Percentiles rank a stretch among this genome's conserved stretches.
phyloP scores from a whole-genome alignment of 192 early-diverging fungal genomes.

The Obelidium mucronatum region DNA sequence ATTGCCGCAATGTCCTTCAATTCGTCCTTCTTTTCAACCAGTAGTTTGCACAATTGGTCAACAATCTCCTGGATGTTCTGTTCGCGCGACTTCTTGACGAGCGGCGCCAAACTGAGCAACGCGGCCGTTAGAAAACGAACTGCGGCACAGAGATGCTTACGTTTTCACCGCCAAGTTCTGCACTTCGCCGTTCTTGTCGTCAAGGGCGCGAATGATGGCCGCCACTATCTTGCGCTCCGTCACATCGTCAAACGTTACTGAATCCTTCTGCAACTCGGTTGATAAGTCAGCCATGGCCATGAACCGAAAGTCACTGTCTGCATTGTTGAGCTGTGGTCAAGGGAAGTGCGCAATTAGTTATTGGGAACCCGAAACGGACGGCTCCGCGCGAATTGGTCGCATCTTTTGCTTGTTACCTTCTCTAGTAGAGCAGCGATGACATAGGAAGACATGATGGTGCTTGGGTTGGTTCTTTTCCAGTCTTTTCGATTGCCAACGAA shows the following conservation, averaged over 20 bases:
- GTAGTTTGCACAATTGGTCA: constrained; percentile 71
- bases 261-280: constrained; percentile 70
- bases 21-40: constrained; percentile 65
- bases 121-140: constrained; percentile 34
- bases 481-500: no score
- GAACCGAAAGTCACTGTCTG: constrained; percentile 85
- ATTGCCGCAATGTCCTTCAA: constrained; percentile 85
- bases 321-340: constrained; percentile 51
- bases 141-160: constrained; percentile 59
- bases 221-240: constrained; percentile 57
- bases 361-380: no score
- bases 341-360: no score
- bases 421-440: constrained; percentile 73
- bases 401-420: no score
- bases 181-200: constrained; percentile 86
- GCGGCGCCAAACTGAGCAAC: constrained; percentile 70
- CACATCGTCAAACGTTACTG: constrained; percentile 63
- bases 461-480: no score
- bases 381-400: no score
- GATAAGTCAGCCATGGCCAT: constrained; percentile 86
- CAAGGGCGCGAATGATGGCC: constrained; percentile 66
- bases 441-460: constrained; percentile 57
- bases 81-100: constrained; percentile 77
- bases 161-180: constrained; percentile 82
- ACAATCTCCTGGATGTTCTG: constrained; percentile 71